Conservation (phyloP, 2,329 filamentous ascomycete genomes). For the Monosporascus sp. region DNA sequence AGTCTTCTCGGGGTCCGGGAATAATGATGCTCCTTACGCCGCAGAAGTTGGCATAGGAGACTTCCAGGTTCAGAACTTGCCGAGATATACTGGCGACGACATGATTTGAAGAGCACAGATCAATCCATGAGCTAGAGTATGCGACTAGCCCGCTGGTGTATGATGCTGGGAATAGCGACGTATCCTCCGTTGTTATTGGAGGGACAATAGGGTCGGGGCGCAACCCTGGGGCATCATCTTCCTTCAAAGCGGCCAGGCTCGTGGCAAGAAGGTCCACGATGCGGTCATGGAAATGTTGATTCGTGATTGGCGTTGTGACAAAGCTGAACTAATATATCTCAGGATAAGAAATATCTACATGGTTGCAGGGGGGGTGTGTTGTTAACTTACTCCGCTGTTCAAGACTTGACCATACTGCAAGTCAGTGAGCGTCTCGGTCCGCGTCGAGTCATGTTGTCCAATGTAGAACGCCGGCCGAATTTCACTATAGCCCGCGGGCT, state of each 20-base stretch:
- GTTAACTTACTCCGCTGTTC: constrained; percentile 59
- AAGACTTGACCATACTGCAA: constrained; percentile 62
- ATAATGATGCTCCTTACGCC: constrained; percentile 80
- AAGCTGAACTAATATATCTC: constrained; percentile 61
- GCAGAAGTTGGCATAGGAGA: constrained; percentile 94
- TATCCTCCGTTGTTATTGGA: constrained; percentile 75
- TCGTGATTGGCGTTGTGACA: constrained; percentile 74
- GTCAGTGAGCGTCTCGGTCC: constrained; percentile 56
- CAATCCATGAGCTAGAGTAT: constrained; percentile 87
- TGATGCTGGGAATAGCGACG: constrained; percentile 62
- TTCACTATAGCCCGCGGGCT: constrained; percentile 41
- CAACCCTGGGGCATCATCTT: constrained; percentile 39
- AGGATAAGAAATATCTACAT: constrained; percentile 9
- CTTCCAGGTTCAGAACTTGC: constrained; percentile 84
- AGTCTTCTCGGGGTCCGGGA: constrained; percentile 66
- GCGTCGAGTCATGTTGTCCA: constrained; percentile 66
- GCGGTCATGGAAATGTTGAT: constrained; percentile 62
- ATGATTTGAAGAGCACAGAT: constrained; percentile 77
- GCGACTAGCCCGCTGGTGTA: constrained; percentile 70
- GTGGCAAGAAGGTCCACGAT: constrained; percentile 57
- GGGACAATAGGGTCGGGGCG: constrained; percentile 54
- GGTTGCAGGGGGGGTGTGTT: neutral
- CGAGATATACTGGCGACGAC: constrained; percentile 80
- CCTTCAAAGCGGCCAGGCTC: constrained; percentile 45
- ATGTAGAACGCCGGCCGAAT: constrained; percentile 56